Conservation (phyloP, 768 basidiomycete species). For the Lactarius vividus region DNA sequence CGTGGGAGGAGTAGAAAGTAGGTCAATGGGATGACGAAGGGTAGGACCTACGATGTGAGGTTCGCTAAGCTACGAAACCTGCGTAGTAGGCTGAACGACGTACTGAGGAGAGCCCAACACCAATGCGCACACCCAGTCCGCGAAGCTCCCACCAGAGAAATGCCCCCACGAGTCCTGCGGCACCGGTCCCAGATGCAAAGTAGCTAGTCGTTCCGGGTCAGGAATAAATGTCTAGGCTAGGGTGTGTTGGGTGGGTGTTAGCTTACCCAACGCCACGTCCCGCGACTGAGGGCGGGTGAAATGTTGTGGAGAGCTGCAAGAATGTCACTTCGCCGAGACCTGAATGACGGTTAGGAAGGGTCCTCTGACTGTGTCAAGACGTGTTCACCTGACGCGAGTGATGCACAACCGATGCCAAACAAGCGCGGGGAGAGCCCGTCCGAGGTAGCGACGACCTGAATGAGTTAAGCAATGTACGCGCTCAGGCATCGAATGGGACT, state of each 20-base stretch:
- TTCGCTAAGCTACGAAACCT: background rate
- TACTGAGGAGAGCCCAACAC: constrained; percentile 82
- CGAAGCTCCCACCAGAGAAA: constrained; percentile 94
- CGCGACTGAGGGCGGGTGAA: constrained; percentile 61
- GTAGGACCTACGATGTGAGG: constrained; percentile 58
- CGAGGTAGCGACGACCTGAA: constrained; percentile 26
- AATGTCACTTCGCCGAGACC: constrained; percentile 95
- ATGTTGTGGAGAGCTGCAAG: constrained; percentile 87
- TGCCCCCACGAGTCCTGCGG: constrained; percentile 89
- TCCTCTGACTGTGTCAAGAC: constrained; percentile 3
- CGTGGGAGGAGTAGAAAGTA: constrained; percentile 78
- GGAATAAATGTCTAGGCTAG: background rate
- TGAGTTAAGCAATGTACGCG: background rate
- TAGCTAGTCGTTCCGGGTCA: constrained; percentile 47
- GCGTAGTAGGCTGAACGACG: constrained; percentile 35
- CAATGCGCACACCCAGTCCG: constrained; percentile 75
- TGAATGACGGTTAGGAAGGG: constrained; percentile 32
- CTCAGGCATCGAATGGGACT: constrained; percentile 33
- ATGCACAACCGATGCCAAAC: constrained; percentile 27
- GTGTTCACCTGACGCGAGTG: constrained; percentile 14
- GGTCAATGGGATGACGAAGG: constrained; percentile 72
- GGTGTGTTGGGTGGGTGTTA: background rate
- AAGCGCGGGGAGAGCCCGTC: constrained; percentile 21
- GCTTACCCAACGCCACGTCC: constrained; percentile 79
- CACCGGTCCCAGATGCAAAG: constrained; percentile 93